phyloP scores from a whole-genome alignment of 148 eudicot species.

The Vaccinium corymbosum region DNA sequence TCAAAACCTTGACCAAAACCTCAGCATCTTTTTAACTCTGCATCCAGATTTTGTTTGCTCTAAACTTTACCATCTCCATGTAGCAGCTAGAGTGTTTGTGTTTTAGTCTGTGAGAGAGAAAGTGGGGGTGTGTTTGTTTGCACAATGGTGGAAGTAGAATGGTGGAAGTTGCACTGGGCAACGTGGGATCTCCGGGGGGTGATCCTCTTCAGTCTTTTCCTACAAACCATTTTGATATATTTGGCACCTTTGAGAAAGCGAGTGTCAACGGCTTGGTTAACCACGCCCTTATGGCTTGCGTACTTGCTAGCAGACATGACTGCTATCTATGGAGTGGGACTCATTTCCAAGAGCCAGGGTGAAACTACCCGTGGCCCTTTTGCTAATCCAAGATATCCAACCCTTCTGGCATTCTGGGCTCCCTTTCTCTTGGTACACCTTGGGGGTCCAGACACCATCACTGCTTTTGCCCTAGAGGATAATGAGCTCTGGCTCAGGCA shows the following conservation, averaged over 20 bases:
- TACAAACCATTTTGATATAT: constrained; percentile 26
- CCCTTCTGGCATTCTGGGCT: constrained; percentile 33
- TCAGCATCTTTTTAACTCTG: too few relatives aligned
- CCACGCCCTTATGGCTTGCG: constrained; percentile 35
- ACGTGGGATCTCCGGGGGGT: constrained; percentile 32
- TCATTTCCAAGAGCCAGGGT: constrained; percentile 27
- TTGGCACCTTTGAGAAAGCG: constrained; percentile 30
- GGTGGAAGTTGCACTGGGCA: neutral
- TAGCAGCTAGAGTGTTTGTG: neutral
- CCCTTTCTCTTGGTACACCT: constrained; percentile 39
- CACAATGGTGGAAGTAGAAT: neutral
- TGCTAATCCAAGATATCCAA: neutral
- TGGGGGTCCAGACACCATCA: constrained; percentile 42
- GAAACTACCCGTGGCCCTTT: neutral
- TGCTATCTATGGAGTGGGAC: constrained; percentile 35
- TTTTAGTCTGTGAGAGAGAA: neutral
- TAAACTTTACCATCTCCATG: neutral
- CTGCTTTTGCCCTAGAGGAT: constrained; percentile 32
- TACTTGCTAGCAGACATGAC: constrained; percentile 36
- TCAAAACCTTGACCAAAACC: too few relatives aligned
- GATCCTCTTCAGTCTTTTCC: constrained; percentile 25
- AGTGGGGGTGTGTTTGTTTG: neutral
- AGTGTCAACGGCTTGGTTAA: constrained; percentile 10
- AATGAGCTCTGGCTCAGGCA: constrained; percentile 49
- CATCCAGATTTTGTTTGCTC: neutral